Conservation (phyloP, 1,284 basidiomycete species). For the Porogramme epimiltina region DNA sequence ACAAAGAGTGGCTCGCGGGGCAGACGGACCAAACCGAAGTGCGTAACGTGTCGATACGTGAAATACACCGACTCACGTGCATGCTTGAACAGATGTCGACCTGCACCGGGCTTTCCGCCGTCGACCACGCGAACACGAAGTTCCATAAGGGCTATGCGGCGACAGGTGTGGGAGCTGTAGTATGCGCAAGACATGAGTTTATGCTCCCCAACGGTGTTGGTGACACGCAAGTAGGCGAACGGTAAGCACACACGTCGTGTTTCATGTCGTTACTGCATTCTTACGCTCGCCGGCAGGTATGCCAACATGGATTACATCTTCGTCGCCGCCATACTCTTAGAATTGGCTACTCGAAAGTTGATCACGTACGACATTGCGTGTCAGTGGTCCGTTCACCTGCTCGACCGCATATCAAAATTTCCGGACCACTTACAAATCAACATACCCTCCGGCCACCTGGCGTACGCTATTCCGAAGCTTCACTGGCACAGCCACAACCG, state of each 20-base stretch:
- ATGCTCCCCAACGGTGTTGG: constrained; percentile 10
- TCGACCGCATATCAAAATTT: constrained; percentile 8
- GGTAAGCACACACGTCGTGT: constrained; percentile 6
- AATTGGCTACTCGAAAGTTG: background rate
- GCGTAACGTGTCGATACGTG: too few species aligned
- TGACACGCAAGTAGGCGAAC: constrained; percentile 20
- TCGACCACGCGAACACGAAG: constrained; percentile 20
- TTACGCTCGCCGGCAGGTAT: constrained; percentile 15
- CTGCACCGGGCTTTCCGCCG: constrained; percentile 19
- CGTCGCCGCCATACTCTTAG: constrained; percentile 6
- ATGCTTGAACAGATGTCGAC: constrained; percentile 18
- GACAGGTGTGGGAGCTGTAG: constrained; percentile 24
- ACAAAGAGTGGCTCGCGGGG: too few species aligned
- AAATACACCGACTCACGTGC: background rate
- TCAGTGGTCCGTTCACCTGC: constrained; percentile 20
- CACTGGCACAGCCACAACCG: constrained; percentile 20
- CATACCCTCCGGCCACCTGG: constrained; percentile 1
- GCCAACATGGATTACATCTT: constrained; percentile 29
- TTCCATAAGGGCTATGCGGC: constrained; percentile 19
- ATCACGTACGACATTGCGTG: constrained; percentile 27
- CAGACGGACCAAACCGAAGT: too few species aligned
- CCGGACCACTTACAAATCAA: constrained; percentile 4
- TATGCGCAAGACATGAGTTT: constrained; percentile 26
- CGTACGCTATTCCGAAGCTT: constrained; percentile 23
- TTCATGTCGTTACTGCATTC: background rate